Base-by-base conservation (phyloP, 1,284 basidiomycete genomes). In the Lignosus rhinocerotis region DNA sequence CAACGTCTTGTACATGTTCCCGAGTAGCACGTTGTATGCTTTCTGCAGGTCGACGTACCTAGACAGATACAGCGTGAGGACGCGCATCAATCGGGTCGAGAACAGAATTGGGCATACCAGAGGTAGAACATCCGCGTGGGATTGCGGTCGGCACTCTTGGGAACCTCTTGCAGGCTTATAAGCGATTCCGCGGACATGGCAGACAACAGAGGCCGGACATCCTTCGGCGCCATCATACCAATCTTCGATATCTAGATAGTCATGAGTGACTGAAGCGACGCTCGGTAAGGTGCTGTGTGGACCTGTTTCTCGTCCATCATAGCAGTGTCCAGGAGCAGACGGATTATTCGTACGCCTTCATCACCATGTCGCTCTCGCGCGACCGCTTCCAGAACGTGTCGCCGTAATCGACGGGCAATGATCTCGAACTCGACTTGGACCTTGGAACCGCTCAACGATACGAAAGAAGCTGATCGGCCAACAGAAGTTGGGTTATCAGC, bases 251-350 rank as follows among this genome's bases (percentile, higher is more conserved):
- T 90, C 93, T 96, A 65, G n/a, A 46, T 16, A 43, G 17, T 21
- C 8, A 32, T 51, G 30, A 46, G 21, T 32, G 3, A 33, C 14
- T 9, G 31, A 50, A 19, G 51, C 45, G 25, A 44, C 5, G 21
- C 5, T 32, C 14, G 33, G 16, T 14, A 43, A 45, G 38, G 17
- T 42, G 45, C 30, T 6, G 36, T 5, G 76, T 83, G 58, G 58
- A 93, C 93, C 78, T 95, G 93, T 71, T 96, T 96, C 74, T 98
- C 96, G 62, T 96, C 93, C 78, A 96, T 88, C 75, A 97, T 97
- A n/a, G 93, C 94, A n/a, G 88, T 88, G 55, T 90, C 86, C 51
- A 93, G 74, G 32, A 99, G 75, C 19, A 98, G 79, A 51, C 90
- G 83, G 61, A 98, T 77, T 53, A 98, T 88, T 38, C 96, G 82